phyloP scores from a whole-genome alignment of 495 filamentous ascomycete species.

The Penicillium coffeae region DNA sequence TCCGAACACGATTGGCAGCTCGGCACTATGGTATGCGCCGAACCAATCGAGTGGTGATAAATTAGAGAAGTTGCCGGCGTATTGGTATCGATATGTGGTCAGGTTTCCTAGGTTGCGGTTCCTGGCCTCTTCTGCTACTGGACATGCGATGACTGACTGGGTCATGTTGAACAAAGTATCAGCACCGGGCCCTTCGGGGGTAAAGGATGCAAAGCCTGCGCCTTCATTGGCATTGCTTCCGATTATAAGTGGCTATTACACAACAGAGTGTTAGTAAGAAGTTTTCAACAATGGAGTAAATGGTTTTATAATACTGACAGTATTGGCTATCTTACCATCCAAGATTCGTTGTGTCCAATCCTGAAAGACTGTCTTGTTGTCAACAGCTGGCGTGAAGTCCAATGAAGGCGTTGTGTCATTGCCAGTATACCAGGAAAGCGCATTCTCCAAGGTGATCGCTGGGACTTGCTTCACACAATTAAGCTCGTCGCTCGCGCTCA shows the following conservation, averaged over 20 bases:
- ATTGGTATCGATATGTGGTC: constrained; percentile 38
- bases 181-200: constrained; percentile 7
- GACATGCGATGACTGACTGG: constrained; percentile 13
- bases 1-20: constrained; percentile 42
- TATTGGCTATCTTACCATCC: constrained; percentile 13
- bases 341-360: constrained; percentile 12
- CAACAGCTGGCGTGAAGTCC: constrained; percentile 14
- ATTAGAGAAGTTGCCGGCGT: constrained; percentile 46
- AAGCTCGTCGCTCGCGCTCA: constrained; percentile 6
- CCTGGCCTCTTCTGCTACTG: constrained; percentile 9
- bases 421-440: constrained; percentile 3
- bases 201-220: constrained; percentile 16
- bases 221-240: constrained; percentile 16
- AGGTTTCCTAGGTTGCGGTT: constrained; percentile 5
- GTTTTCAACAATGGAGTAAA: too few relatives aligned
- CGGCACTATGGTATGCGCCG: constrained; percentile 43
- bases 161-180: constrained; percentile 2
- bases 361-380: constrained; percentile 10
- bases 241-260: constrained; percentile 16
- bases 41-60: constrained; percentile 34
- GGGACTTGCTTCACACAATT: constrained; percentile 10
- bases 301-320: constrained; percentile 6
- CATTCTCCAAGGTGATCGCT: constrained; percentile 6
- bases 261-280: too few relatives aligned
- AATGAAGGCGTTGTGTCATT: constrained; percentile 9